Conservation (phyloP, 345 rosid genomes). For the Populus tremula region DNA sequence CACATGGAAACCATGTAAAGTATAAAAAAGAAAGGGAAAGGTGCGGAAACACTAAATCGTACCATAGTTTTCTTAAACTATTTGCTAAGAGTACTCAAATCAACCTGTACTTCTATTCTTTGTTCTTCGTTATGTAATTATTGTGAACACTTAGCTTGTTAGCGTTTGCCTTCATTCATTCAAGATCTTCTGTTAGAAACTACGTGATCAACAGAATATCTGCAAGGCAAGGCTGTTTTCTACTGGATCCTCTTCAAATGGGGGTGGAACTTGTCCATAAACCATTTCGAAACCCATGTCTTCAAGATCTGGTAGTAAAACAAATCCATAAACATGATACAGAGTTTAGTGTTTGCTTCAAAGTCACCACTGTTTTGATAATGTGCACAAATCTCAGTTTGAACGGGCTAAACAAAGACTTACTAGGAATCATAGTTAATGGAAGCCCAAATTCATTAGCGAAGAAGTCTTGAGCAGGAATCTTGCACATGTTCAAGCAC, state of each 20-base stretch:
- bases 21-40: background rate
- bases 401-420: slow-evolving; percentile 10
- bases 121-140: too few relatives aligned
- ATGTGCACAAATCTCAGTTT: background rate
- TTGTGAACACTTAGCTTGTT: too few relatives aligned
- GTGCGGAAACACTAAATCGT: background rate
- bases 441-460: slow-evolving; percentile 97
- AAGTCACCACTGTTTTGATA: background rate
- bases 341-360: background rate
- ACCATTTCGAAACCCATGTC: slow-evolving; percentile 98
- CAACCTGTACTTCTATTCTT: too few relatives aligned
- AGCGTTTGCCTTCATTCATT: background rate
- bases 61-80: background rate
- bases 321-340: background rate
- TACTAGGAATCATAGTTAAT: slow-evolving; percentile 89
- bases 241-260: slow-evolving; percentile 71
- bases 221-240: slow-evolving; percentile 59
- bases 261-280: slow-evolving; percentile 79
- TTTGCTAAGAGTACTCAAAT: too few relatives aligned
- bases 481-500: slow-evolving; percentile 97
- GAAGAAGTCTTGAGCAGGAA: slow-evolving; percentile 97
- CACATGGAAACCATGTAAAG: background rate
- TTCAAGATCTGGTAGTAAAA: slow-evolving; percentile 62
- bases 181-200: background rate
- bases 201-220: slow-evolving; percentile 20